These are phyloP conservation scores for Trapa bicornis DNA, from an alignment of 345 rosid species.

Conservation along the genomic window DNA sequence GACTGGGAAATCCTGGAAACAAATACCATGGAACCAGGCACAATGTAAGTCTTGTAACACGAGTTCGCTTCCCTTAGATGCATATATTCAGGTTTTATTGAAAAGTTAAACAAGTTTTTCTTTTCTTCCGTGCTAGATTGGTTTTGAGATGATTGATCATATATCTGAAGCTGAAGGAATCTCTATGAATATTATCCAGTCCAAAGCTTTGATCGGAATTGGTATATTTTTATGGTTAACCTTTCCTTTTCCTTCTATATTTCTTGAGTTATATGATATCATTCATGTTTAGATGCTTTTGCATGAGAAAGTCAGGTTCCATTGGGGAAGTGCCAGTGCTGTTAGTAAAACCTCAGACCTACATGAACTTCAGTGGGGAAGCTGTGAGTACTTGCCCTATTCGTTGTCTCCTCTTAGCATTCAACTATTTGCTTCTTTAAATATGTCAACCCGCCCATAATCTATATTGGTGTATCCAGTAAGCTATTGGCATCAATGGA, in stretches of 20 bases:
- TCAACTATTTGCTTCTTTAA: background rate
- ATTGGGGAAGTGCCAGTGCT: slow-evolving; percentile 72
- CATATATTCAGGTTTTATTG: background rate
- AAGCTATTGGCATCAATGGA: background rate
- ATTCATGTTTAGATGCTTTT: background rate
- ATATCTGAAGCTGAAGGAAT: slow-evolving; percentile 53
- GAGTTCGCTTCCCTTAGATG: background rate
- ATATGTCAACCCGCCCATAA: background rate
- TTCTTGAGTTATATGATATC: background rate
- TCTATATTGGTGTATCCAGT: background rate
- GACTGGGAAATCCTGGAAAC: slow-evolving; percentile 91
- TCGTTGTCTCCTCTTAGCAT: background rate
- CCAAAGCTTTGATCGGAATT: slow-evolving; percentile 80
- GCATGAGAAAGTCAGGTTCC: slow-evolving; percentile 61
- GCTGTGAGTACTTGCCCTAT: slow-evolving; percentile 35
- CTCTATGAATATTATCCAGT: slow-evolving; percentile 67
- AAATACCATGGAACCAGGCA: slow-evolving; percentile 93
- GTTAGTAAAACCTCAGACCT: slow-evolving; percentile 84
- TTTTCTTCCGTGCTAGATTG: slow-evolving; percentile 39
- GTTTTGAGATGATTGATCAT: slow-evolving; percentile 78
- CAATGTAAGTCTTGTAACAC: slow-evolving; percentile 32
- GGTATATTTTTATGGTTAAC: slow-evolving; percentile 28
- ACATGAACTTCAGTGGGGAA: slow-evolving; percentile 93
- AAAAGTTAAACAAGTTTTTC: slow-evolving; percentile 5
- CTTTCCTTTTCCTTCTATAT: slow-evolving; percentile 2